Base-by-base conservation (phyloP, 2,329 filamentous ascomycete species). In the Aureobasidium musti region DNA sequence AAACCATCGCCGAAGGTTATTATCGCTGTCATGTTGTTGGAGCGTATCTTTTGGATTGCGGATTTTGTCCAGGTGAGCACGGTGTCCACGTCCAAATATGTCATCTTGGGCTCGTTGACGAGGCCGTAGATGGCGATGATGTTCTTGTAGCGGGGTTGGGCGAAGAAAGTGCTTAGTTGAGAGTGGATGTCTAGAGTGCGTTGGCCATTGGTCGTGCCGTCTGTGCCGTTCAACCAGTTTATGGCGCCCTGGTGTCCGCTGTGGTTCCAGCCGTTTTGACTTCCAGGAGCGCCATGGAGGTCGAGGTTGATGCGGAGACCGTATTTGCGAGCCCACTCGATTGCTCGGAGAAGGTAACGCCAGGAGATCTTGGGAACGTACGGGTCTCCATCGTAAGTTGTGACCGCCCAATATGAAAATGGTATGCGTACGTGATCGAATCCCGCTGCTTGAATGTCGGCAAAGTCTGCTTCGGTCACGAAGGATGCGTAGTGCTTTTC, bases 251-350 rank as follows among this genome's bases (percentile, higher is more conserved):
- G 89, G 11, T 88, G 87, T 0, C 95, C 95, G 71, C 91, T 96
- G 77, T 99, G 95, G 73, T 97, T 97, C 94, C 94, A 98, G 1
- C 95, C 95, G 73, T 99, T 99, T 75, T 98, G 95, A 68, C 90
- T 94, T 0, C 95, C 95, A 0, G 94, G 94, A 0, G 95, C 82
- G n/a, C 85, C 92, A 79, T 99, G 95, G 5, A 97, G 80, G 76
- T 99, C 95, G 4, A 99, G 86, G 69, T 98, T 98, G 47, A 99
- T 87, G 1, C 95, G 89, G 5, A 99, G 82, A 0, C 95, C 95
- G 76, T 97, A 90, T 74, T 96, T 93, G 30, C 95, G 89, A 52
- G 91, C 91, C 85, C 91, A 99, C 77, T 99, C 95, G 71, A 99
- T 97, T 11, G 85, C 91, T 19, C 95, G 89, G 11, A 99, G 85